Evolutionary conservation across 129 eudicot genomes (phyloP), one percentile per base, ranked within the genome.

Genomic region (Oenanthe sinensis): DNA sequence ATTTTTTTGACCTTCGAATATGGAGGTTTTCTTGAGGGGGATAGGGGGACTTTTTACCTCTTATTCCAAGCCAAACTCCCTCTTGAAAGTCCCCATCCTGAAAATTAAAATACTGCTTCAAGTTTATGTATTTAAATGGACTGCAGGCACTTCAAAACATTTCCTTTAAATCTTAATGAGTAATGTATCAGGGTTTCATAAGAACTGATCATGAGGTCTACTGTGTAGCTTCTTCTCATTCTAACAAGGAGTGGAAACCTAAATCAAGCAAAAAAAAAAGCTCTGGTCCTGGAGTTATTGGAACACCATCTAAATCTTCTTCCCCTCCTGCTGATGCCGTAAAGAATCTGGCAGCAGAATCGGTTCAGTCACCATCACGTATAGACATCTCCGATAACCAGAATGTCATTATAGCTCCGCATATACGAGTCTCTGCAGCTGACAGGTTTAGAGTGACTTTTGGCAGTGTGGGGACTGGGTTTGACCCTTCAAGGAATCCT

Each of bases 221-320:
- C 39, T 83, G 49, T 85, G 86, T 79, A 95, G 98, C 82, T 79
- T 36, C 93, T 26, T 36, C 93, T n/a, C 93, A 85, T 83, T 85
- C 86, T 75, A 88, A 84, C 52, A 95, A 95, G 85, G 98, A 95
- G 83, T 95, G 98, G 98, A 95, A 91, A 81, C 98, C 98, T 14
- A 94, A 91, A 80, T 77, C 91, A 68, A 91, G 84, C 80, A 81
- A 86, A 81, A 91, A 89, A 83, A 78, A 85, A 68, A 88, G 82
- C 77, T 84, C 71, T 79, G 90, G 89, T 40, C 88, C 85, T 67
- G 93, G 93, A 78, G 89, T 89, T 72, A 89, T 89, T 39, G 96
- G 96, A 77, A 78, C 83, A 13, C 89, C 97, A 74, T 81, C 86
- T 72, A 90, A 91, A 79, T 54, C 90, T 69, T 82, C 77, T 44